These are phyloP conservation scores for Pythium aquatile DNA, from an alignment of 352 stramenopile genomes.

Conservation along the genomic window DNA sequence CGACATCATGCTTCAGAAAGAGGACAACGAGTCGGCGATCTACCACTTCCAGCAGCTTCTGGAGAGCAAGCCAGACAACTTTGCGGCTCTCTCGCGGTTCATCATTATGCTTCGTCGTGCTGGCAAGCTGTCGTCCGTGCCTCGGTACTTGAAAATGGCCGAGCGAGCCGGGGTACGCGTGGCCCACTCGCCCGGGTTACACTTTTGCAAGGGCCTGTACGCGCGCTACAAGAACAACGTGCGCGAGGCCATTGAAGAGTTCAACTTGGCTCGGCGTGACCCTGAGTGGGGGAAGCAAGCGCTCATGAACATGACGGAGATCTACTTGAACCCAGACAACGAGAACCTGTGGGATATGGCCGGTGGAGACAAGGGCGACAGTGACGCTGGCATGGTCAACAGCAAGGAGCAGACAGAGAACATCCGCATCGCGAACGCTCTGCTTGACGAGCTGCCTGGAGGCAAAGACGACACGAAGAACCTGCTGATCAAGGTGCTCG, in stretches of 20 bases:
- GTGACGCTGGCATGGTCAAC: constrained; percentile 32
- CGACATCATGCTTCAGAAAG: constrained; percentile 88
- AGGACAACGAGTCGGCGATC: constrained; percentile 86
- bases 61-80: constrained; percentile 88
- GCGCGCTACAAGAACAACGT: constrained; percentile 89
- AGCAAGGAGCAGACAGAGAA: constrained; percentile 84
- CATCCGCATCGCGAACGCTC: constrained; percentile 83
- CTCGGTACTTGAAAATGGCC: constrained; percentile 81
- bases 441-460: constrained; percentile 82
- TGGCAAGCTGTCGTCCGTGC: constrained; percentile 74
- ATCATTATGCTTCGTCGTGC: constrained; percentile 85
- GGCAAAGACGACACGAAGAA: constrained; percentile 37
- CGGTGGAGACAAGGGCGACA: not conserved
- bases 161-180: constrained; percentile 66
- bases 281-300: constrained; percentile 85
- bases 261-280: constrained; percentile 89
- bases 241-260: constrained; percentile 86
- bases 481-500: constrained; percentile 76
- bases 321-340: constrained; percentile 93
- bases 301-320: constrained; percentile 93
- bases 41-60: constrained; percentile 90
- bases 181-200: constrained; percentile 77
- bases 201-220: constrained; percentile 92
- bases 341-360: constrained; percentile 89
- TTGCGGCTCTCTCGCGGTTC: constrained; percentile 85